Percentiles rank a stretch among this genome's conserved stretches.
phyloP scores from a whole-genome alignment of 192 early-diverging fungal genomes.

The Phlyctochytrium arcticum region DNA sequence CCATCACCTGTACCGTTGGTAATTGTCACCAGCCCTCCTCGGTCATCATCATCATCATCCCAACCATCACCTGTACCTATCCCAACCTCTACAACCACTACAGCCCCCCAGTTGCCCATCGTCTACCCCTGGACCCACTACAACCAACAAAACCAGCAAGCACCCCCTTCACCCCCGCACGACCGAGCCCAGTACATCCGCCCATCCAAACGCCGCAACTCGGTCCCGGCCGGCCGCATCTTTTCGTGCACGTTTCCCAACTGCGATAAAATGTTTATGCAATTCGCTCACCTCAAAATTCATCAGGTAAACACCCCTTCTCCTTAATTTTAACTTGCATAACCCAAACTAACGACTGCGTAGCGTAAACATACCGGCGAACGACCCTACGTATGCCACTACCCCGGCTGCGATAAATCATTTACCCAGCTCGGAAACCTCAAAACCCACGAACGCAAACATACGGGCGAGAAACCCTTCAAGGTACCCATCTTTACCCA shows the following conservation, averaged over 20 bases:
- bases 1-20: neutral
- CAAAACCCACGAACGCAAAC: constrained; percentile 54
- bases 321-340: neutral
- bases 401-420: constrained; percentile 58
- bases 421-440: constrained; percentile 82
- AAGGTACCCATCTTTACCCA: constrained; percentile 25
- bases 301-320: constrained; percentile 46
- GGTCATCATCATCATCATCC: neutral
- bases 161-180: neutral
- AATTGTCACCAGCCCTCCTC: neutral
- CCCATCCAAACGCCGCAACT: neutral
- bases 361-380: constrained; percentile 61
- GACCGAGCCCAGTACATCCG: neutral
- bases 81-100: neutral
- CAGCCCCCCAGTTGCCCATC: neutral
- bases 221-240: constrained; percentile 14
- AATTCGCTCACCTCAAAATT: constrained; percentile 70
- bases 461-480: constrained; percentile 53
- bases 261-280: constrained; percentile 64
- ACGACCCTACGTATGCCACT: constrained; percentile 47
- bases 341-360: constrained; percentile 34
- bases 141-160: too few relatives aligned
- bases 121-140: too few relatives aligned
- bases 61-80: neutral
- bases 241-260: constrained; percentile 26